Conservation (phyloP, 495 filamentous ascomycete genomes). For the Sabuloglossum arenarium region DNA sequence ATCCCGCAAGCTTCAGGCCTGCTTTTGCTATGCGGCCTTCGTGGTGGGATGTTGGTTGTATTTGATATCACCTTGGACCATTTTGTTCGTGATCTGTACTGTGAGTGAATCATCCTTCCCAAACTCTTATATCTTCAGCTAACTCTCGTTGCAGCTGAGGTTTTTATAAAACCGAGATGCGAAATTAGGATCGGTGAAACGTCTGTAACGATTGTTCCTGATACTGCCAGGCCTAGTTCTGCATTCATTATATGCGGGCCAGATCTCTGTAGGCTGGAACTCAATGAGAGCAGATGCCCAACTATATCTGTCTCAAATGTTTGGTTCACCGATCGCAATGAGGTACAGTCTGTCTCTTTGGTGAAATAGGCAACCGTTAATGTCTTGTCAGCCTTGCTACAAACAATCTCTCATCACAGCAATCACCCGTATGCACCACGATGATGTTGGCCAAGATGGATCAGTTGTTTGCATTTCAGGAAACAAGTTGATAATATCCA, state of each 20-base stretch:
- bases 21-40: not conserved
- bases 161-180: not conserved
- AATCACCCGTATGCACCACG: not conserved
- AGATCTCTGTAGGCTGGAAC: constrained; percentile 1
- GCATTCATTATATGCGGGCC: constrained; percentile 4
- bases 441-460: not conserved
- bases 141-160: constrained; percentile 1
- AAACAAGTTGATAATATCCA: constrained; percentile 21
- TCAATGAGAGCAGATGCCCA: not conserved
- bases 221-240: not conserved
- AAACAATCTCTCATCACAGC: constrained; percentile 2
- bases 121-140: not conserved
- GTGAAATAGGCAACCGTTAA: not conserved
- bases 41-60: not conserved
- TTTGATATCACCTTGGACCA: not conserved
- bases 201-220: not conserved
- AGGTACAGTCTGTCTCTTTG: not conserved
- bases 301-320: not conserved
- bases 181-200: constrained; percentile 1
- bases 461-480: constrained; percentile 3
- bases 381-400: not conserved
- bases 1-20: not conserved
- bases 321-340: constrained; percentile 4
- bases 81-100: not conserved
- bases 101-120: not conserved